Evolutionary conservation across 495 filamentous ascomycete species (phyloP).

Genomic region (Cladorrhinum samala): DNA sequence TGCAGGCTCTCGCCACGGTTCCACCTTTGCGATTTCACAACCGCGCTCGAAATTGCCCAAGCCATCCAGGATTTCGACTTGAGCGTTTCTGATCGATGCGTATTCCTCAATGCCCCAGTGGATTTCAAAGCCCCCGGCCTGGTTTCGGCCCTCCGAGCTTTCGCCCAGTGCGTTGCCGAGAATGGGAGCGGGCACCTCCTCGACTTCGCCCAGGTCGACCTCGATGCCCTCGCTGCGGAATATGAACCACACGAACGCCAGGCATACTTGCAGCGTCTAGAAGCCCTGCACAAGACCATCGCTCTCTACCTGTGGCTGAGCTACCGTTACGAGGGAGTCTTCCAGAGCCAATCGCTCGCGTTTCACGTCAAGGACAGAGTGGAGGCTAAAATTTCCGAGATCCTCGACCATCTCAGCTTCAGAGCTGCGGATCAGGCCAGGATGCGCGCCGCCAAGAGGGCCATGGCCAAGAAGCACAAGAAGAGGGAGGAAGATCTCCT

Average conservation of each 20-base stretch:
- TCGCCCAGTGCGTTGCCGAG: slow-evolving; percentile 62
- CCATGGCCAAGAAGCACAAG: slow-evolving; percentile 10
- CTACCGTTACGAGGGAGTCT: slow-evolving; percentile 68
- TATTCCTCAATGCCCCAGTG: slow-evolving; percentile 66
- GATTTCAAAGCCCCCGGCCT: slow-evolving; percentile 31
- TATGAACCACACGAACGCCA: slow-evolving; percentile 27
- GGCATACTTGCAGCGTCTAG: slow-evolving; percentile 58
- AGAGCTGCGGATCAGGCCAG: slow-evolving; percentile 9
- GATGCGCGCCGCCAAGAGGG: slow-evolving; percentile 16
- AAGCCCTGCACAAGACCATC: slow-evolving; percentile 71
- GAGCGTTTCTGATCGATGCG: slow-evolving; percentile 62
- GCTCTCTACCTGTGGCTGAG: slow-evolving; percentile 85
- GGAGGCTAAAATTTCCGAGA: slow-evolving; percentile 68
- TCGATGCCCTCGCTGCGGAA: slow-evolving; percentile 58
- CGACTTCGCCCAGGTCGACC: slow-evolving; percentile 55
- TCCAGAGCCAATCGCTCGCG: slow-evolving; percentile 68
- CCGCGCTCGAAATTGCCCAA: slow-evolving; percentile 59
- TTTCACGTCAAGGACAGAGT: slow-evolving; percentile 73
- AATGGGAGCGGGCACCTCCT: slow-evolving; percentile 57
- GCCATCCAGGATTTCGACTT: slow-evolving; percentile 61
- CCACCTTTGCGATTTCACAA: slow-evolving; percentile 59
- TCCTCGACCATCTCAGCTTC: slow-evolving; percentile 42
- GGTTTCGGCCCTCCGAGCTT: slow-evolving; percentile 43
- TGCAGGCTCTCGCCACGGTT: slow-evolving; percentile 56
- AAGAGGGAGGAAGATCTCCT: slow-evolving; percentile 7